phyloP scores from a whole-genome alignment of 2,329 filamentous ascomycete species.

The Rhinocladiella mackenziei region DNA sequence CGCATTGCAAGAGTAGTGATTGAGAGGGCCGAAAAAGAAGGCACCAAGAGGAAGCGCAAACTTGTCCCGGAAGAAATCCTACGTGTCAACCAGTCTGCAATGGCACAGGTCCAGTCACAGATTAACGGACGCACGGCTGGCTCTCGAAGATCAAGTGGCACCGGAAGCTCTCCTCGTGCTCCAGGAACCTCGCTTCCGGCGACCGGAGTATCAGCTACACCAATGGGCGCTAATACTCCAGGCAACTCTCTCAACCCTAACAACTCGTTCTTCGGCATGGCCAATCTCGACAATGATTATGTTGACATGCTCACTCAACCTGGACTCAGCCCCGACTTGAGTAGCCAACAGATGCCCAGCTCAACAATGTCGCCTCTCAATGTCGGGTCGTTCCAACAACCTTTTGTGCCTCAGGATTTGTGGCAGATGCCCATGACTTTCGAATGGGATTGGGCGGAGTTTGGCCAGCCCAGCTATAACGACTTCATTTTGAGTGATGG shows the following conservation, averaged over 20 bases:
- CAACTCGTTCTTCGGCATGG: constrained; percentile 28
- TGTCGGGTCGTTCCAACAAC: constrained; percentile 65
- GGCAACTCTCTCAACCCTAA: constrained; percentile 18
- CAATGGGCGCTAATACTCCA: constrained; percentile 11
- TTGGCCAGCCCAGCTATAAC: constrained; percentile 19
- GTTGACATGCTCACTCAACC: constrained; percentile 38
- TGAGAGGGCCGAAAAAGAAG: constrained; percentile 85
- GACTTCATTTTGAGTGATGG: constrained; percentile 24
- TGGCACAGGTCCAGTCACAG: constrained; percentile 30
- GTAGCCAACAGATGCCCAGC: constrained; percentile 33
- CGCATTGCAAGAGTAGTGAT: constrained; percentile 86
- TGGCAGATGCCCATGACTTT: constrained; percentile 96
- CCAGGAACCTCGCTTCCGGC: constrained; percentile 6
- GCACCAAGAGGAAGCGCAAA: constrained; percentile 80
- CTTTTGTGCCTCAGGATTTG: constrained; percentile 84
- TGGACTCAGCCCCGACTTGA: constrained; percentile 36
- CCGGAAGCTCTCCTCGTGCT: constrained; percentile 19
- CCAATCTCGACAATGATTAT: constrained; percentile 36
- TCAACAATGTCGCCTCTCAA: constrained; percentile 33
- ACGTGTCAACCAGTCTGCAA: constrained; percentile 26
- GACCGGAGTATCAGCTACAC: constrained; percentile 1
- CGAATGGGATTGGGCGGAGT: constrained; percentile 74
- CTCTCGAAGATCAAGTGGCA: constrained; percentile 18
- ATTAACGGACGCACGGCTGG: constrained; percentile 20
- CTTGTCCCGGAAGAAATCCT: constrained; percentile 34